phyloP scores from a whole-genome alignment of 495 filamentous ascomycete species.

The Penicillium goetzii region DNA sequence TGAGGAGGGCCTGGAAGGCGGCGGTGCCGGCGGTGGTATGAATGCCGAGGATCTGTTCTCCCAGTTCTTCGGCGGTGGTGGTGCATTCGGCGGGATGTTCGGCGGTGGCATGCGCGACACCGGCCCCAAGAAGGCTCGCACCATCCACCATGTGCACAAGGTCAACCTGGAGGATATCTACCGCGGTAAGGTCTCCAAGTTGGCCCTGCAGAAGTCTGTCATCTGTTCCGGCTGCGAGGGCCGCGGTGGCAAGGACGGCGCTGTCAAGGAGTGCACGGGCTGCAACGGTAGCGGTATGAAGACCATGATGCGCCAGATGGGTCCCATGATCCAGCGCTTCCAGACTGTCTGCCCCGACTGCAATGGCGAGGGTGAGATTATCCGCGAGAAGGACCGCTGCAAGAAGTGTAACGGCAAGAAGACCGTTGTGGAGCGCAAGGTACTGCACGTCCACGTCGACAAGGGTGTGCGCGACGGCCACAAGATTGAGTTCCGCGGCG shows the following conservation, averaged over 20 bases:
- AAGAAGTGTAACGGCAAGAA: constrained; percentile 95
- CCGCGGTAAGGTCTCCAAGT: constrained; percentile 94
- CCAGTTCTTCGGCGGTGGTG: constrained; percentile 94
- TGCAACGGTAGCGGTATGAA: constrained; percentile 97
- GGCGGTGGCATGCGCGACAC: constrained; percentile 80
- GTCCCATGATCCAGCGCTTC: constrained; percentile 99
- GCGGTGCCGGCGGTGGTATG: constrained; percentile 84
- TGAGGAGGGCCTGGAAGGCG: constrained; percentile 90
- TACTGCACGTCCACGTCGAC: constrained; percentile 97
- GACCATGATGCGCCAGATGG: constrained; percentile 99
- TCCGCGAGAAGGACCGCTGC: constrained; percentile 95
- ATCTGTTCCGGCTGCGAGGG: constrained; percentile 96
- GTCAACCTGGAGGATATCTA: constrained; percentile 98
- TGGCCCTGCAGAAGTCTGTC: constrained; percentile 95
- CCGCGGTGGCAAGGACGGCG: constrained; percentile 95
- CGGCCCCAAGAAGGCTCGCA: constrained; percentile 91
- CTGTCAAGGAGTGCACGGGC: constrained; percentile 85
- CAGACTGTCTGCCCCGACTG: constrained; percentile 99
- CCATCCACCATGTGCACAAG: constrained; percentile 97
- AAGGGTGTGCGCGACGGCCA: constrained; percentile 89
- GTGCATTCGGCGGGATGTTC: constrained; percentile 79
- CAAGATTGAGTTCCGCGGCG: constrained; percentile 93
- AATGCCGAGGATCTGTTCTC: constrained; percentile 96
- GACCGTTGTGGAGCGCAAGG: constrained; percentile 95
- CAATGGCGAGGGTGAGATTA: constrained; percentile 93